Conservation (phyloP, 2,329 filamentous ascomycete species). For the Aspergillaceae sp. region DNA sequence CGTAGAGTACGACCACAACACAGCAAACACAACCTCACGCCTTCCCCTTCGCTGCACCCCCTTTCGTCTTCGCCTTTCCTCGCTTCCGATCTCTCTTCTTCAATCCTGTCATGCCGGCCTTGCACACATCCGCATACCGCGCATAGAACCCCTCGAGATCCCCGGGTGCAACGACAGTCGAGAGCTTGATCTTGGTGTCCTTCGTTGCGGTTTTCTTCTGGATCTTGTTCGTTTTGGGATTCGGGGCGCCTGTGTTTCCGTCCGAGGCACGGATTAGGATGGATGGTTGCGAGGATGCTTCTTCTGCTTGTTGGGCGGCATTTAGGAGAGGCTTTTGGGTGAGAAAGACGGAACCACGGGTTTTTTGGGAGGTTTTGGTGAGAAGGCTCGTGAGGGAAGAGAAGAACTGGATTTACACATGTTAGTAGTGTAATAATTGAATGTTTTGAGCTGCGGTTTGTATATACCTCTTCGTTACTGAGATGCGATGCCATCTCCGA, state of each 20-base stretch:
- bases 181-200: slow-evolving; percentile 57
- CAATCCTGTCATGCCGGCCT: slow-evolving; percentile 74
- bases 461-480: slow-evolving; percentile 34
- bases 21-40: not conserved
- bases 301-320: slow-evolving; percentile 16
- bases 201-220: slow-evolving; percentile 42
- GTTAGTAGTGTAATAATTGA: slow-evolving; percentile 9
- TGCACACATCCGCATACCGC: slow-evolving; percentile 84
- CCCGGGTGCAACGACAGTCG: slow-evolving; percentile 70
- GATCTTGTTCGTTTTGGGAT: slow-evolving; percentile 34
- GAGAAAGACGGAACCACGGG: slow-evolving; percentile 38
- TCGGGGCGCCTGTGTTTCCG: slow-evolving; percentile 51
- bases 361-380: slow-evolving; percentile 28
- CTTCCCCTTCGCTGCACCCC: slow-evolving; percentile 20
- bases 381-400: slow-evolving; percentile 32
- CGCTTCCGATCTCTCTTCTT: slow-evolving; percentile 86
- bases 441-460: not conserved
- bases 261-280: slow-evolving; percentile 79
- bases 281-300: slow-evolving; percentile 51
- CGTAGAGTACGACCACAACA: not conserved
- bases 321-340: slow-evolving; percentile 33
- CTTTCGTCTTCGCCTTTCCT: slow-evolving; percentile 60
- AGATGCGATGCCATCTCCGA: slow-evolving; percentile 28
- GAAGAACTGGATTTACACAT: slow-evolving; percentile 32
- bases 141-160: slow-evolving; percentile 73